phyloP scores from a whole-genome alignment of 2,329 filamentous ascomycete species.

The Graphilbum sp. region DNA sequence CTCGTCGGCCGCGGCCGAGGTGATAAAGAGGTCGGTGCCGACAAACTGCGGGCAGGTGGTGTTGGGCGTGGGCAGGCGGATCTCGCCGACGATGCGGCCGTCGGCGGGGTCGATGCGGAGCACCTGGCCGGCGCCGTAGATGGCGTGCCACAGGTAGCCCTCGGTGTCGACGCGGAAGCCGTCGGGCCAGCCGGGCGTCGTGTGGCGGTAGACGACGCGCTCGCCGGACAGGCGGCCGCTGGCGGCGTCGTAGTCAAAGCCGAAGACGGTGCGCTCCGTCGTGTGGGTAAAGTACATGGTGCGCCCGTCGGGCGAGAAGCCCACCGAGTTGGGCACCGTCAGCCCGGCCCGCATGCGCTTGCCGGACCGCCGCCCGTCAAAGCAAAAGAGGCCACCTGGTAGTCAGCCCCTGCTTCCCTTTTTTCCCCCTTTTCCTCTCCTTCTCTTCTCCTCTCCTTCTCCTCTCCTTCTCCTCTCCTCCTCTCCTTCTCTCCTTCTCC shows the following conservation, averaged over 20 bases:
- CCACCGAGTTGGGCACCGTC: conserved; percentile 71
- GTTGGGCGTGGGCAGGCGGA: conserved; percentile 61
- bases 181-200: conserved; percentile 54
- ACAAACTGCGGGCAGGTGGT: conserved; percentile 71
- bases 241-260: conserved; percentile 54
- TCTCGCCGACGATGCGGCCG: conserved; percentile 57
- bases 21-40: conserved; percentile 62
- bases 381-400: conserved; percentile 57
- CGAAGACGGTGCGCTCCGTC: conserved; percentile 50
- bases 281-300: conserved; percentile 78
- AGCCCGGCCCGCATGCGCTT: conserved; percentile 45
- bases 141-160: conserved; percentile 75
- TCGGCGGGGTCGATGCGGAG: conserved; percentile 49
- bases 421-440: not conserved
- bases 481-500: not conserved
- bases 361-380: conserved; percentile 44
- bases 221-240: conserved; percentile 51
- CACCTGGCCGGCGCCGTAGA: conserved; percentile 66
- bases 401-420: not conserved
- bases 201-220: conserved; percentile 57
- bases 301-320: conserved; percentile 57
- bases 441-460: not conserved
- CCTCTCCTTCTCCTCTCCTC: not conserved
- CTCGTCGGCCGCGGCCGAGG: conserved; percentile 52
- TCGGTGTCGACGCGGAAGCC: conserved; percentile 72